Percentiles rank a stretch among this genome's conserved stretches.
These are phyloP conservation scores for Ensete ventricosum DNA, from an alignment of 176 grass and related monocot species.

Conservation along the genomic window DNA sequence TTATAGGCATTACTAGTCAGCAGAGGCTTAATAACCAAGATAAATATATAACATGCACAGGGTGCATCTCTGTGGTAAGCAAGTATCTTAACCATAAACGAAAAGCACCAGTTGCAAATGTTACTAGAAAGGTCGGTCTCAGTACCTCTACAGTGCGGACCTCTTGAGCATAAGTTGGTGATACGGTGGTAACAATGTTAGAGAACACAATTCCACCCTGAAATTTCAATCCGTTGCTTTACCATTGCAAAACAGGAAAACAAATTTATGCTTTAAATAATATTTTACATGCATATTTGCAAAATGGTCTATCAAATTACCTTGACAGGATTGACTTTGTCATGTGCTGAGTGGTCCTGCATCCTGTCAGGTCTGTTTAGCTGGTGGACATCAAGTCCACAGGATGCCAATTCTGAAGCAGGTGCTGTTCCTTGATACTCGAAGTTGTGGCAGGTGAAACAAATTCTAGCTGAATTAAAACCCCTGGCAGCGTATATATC, in stretches of 20 bases:
- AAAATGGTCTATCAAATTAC: conserved; percentile 30
- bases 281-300: not conserved
- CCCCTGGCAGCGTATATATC: conserved; percentile 75
- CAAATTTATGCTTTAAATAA: not conserved
- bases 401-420: conserved; percentile 66
- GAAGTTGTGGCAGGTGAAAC: conserved; percentile 97
- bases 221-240: conserved; percentile 5
- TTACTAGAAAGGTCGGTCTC: conserved; percentile 9
- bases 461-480: conserved; percentile 89
- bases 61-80: too few relatives aligned
- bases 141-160: conserved; percentile 74
- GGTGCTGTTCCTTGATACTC: conserved; percentile 84
- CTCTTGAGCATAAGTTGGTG: conserved; percentile 94
- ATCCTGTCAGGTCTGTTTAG: conserved; percentile 82
- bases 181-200: conserved; percentile 96
- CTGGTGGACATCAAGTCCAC: conserved; percentile 79
- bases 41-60: not conserved
- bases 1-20: not conserved
- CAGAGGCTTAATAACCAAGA: not conserved
- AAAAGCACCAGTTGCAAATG: not conserved
- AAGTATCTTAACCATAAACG: not conserved
- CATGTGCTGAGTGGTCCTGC: conserved; percentile 65
- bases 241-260: not conserved
- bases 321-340: conserved; percentile 90
- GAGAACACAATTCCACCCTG: conserved; percentile 96